Evolutionary conservation across 2,329 filamentous ascomycete genomes (phyloP).

Genomic region (Alternaria ethzedia): DNA sequence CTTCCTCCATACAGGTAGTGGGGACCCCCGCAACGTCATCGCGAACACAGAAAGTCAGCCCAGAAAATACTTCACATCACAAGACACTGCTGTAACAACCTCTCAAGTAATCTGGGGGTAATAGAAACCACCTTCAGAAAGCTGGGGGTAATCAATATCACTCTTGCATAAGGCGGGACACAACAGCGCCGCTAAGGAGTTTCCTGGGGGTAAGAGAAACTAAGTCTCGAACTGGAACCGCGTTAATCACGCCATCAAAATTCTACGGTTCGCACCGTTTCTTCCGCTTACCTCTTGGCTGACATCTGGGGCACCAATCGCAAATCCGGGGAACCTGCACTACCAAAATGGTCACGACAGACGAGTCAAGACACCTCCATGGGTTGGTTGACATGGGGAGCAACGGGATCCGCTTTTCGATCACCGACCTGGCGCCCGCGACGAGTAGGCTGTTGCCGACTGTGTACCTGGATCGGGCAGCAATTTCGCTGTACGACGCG

Average conservation of each 20-base stretch:
- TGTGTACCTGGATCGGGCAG: constrained; percentile 77
- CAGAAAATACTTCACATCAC: constrained; percentile 29
- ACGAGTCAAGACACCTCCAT: constrained; percentile 34
- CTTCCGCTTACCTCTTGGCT: constrained; percentile 18
- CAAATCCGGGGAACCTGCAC: constrained; percentile 22
- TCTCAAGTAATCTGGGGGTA: constrained; percentile 42
- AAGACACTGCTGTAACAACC: constrained; percentile 16
- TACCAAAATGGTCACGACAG: constrained; percentile 16
- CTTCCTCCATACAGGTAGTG: constrained; percentile 20
- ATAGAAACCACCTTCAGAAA: constrained; percentile 30
- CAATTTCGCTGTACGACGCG: constrained; percentile 87
- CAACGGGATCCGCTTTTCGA: constrained; percentile 93
- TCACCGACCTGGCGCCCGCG: constrained; percentile 77
- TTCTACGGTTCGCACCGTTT: constrained; percentile 24
- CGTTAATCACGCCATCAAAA: constrained; percentile 29
- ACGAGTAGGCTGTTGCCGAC: constrained; percentile 75
- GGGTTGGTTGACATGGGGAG: constrained; percentile 54
- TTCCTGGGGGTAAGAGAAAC: constrained; percentile 31
- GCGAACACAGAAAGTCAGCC: constrained; percentile 12
- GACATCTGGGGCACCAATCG: constrained; percentile 16
- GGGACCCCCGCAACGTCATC: constrained; percentile 24
- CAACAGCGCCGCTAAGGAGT: constrained; percentile 22
- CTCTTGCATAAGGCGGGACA: constrained; percentile 20
- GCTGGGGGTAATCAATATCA: constrained; percentile 22
- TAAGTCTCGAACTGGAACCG: constrained; percentile 15